Evolutionary conservation across 306 rosid genomes (phyloP).

Genomic region (Prunus mongolica): DNA sequence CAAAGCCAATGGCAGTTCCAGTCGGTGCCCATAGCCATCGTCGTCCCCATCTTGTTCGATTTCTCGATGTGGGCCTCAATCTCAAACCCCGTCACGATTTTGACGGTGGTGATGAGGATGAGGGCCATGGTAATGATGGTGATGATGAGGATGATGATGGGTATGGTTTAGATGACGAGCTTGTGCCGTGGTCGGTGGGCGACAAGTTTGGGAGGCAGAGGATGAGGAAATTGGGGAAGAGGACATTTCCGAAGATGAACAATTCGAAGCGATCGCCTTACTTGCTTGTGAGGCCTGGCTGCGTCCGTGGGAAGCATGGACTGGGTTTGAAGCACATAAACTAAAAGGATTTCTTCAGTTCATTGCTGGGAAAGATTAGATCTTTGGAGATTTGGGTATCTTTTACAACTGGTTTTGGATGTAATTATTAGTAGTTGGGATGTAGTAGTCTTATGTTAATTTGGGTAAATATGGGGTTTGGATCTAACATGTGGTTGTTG

Average conservation of each 20-base stretch:
- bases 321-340: conserved; percentile 68
- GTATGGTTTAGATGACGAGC: conserved; percentile 71
- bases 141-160: conserved; percentile 27
- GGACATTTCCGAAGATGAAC: conserved; percentile 60
- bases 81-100: not conserved
- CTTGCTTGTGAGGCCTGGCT: conserved; percentile 64
- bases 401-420: not conserved
- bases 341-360: conserved; percentile 14
- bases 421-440: not conserved
- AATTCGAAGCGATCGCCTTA: conserved; percentile 54
- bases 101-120: conserved; percentile 4
- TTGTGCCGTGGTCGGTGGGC: conserved; percentile 78
- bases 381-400: not conserved
- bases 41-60: not conserved
- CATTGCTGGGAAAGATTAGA: not conserved
- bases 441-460: not conserved
- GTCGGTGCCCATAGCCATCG: conserved; percentile 6
- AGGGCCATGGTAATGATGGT: not conserved
- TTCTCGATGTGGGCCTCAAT: not conserved
- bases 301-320: conserved; percentile 89
- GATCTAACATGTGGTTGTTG: not conserved
- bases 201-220: conserved; percentile 63
- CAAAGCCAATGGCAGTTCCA: conserved; percentile 6
- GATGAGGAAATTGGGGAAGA: conserved; percentile 91
- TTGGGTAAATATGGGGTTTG: not conserved